phyloP scores from a whole-genome alignment of 371 early-diverging fungal species.

The Syncephalis plumigaleata region DNA sequence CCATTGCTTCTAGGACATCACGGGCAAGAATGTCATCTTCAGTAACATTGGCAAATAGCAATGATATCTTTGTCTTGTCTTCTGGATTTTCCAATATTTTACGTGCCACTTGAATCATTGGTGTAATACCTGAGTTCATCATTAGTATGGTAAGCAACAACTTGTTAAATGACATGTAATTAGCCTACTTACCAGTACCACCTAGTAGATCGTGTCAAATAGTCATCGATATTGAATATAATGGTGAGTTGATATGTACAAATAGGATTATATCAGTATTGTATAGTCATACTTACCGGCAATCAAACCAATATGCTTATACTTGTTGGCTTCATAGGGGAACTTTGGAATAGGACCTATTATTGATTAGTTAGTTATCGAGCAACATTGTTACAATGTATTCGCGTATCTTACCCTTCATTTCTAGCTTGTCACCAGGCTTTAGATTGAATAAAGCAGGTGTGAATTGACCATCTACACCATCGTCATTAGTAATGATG shows the following conservation, averaged over 20 bases:
- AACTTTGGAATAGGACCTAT: constrained; percentile 67
- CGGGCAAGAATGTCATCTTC: constrained; percentile 74
- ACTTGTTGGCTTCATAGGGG: constrained; percentile 52
- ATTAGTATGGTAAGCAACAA: too few species aligned
- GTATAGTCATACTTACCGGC: too few species aligned
- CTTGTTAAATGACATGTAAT: too few species aligned
- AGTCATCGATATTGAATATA: too few species aligned
- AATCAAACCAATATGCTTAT: constrained; percentile 58
- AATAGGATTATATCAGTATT: too few species aligned
- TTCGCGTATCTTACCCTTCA: constrained; percentile 44
- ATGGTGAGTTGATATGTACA: too few species aligned
- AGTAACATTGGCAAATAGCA: constrained; percentile 77
- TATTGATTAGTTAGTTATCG: too few species aligned
- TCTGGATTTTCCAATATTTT: constrained; percentile 45
- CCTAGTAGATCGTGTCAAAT: too few species aligned
- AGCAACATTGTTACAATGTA: too few species aligned
- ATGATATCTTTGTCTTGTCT: constrained; percentile 67
- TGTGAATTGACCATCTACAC: constrained; percentile 7
- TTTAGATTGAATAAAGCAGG: constrained; percentile 28
- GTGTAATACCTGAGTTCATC: too few species aligned
- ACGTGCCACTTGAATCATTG: constrained; percentile 61
- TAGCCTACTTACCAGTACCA: neutral
- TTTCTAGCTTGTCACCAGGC: constrained; percentile 62
- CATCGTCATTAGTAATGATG: too few species aligned
- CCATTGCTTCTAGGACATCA: constrained; percentile 54